A percentile compares a stretch with the other conserved stretches of the same genome.
These are phyloP conservation scores for Hortaea werneckii DNA, from an alignment of 2,329 filamentous ascomycete genomes.

Conservation along the genomic window DNA sequence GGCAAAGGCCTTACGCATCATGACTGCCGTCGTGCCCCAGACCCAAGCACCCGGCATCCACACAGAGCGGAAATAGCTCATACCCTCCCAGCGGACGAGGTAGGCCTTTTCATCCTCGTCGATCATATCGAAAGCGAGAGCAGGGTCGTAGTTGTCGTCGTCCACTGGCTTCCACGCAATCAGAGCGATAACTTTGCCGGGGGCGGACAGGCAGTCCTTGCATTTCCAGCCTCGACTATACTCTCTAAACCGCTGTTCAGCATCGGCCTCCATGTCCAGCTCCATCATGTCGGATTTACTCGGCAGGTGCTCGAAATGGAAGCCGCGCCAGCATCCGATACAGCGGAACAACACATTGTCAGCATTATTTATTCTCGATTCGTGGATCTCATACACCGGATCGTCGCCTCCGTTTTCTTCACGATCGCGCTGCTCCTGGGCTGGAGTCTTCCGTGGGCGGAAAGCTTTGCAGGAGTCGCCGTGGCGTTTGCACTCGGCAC, in stretches of 20 bases:
- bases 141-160: conserved; percentile 44
- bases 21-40: conserved; percentile 53
- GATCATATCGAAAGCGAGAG: conserved; percentile 46
- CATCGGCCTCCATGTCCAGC: conserved; percentile 38
- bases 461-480: conserved; percentile 67
- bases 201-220: conserved; percentile 58
- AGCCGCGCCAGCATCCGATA: conserved; percentile 61
- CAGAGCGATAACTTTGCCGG: conserved; percentile 61
- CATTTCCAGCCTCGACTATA: conserved; percentile 72
- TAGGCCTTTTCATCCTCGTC: conserved; percentile 79
- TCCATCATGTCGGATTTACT: conserved; percentile 36
- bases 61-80: conserved; percentile 69
- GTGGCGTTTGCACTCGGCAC: conserved; percentile 56
- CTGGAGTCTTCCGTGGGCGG: conserved; percentile 58
- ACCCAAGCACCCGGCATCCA: conserved; percentile 92
- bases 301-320: conserved; percentile 76
- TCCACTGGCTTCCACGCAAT: conserved; percentile 78
- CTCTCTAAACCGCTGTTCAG: conserved; percentile 56
- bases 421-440: conserved; percentile 74
- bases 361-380: conserved; percentile 60
- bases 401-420: conserved; percentile 70
- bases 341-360: conserved; percentile 78
- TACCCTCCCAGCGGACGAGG: conserved; percentile 73
- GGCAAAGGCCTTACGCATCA: conserved; percentile 65
- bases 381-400: conserved; percentile 56